Conservation (phyloP, 371 early-diverging fungal species). For the Saksenaea oblongispora region DNA sequence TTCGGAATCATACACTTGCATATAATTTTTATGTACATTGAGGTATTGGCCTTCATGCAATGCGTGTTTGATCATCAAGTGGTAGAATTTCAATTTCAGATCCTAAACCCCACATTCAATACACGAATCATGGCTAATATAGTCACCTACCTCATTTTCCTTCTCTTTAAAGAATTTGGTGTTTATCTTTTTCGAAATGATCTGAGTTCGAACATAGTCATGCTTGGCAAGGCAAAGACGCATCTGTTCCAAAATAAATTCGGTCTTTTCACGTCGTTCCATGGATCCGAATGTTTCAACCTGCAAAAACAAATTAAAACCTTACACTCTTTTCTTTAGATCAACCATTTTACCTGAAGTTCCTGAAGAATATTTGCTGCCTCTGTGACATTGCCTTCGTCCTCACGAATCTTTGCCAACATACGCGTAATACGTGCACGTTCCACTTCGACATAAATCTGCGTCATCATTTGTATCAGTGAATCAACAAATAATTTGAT, state of each 20-base stretch:
- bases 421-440: constrained; percentile 92
- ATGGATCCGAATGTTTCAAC: constrained; percentile 98
- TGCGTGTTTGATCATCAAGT: constrained; percentile 94
- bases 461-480: not conserved
- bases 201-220: constrained; percentile 90
- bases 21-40: constrained; percentile 89
- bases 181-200: constrained; percentile 94
- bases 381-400: constrained; percentile 86
- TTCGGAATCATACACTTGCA: constrained; percentile 86
- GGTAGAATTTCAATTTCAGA: constrained; percentile 92
- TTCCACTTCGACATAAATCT: constrained; percentile 98
- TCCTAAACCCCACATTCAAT: constrained; percentile 55
- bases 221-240: constrained; percentile 89
- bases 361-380: constrained; percentile 97
- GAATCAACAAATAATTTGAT: not conserved
- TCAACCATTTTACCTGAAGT: constrained; percentile 66
- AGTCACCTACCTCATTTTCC: constrained; percentile 68
- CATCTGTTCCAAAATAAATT: constrained; percentile 98
- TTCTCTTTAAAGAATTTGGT: constrained; percentile 87
- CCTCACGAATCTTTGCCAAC: constrained; percentile 86
- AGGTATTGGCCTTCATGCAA: constrained; percentile 89
- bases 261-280: constrained; percentile 97
- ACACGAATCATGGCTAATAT: not conserved
- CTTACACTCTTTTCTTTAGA: not conserved
- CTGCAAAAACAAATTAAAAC: constrained; percentile 23